Conservation (phyloP, 495 filamentous ascomycete genomes). For the Jackrogersella multiformis region DNA sequence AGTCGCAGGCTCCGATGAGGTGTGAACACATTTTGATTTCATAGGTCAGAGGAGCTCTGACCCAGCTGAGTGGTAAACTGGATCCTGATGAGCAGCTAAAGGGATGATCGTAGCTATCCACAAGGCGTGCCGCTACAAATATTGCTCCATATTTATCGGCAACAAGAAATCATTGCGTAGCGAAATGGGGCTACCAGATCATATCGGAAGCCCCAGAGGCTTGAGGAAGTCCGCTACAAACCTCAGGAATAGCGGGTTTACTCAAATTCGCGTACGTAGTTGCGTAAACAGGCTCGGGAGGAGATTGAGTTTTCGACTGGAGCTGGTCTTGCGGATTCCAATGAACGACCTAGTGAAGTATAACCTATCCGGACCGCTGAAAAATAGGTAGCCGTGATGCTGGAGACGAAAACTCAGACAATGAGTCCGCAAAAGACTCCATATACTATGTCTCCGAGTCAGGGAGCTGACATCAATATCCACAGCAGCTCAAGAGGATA, state of each 20-base stretch:
- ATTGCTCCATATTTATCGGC: neutral
- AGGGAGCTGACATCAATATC: neutral
- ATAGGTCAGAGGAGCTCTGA: slow-evolving; percentile 7
- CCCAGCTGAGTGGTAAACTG: slow-evolving; percentile 10
- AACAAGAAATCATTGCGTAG: slow-evolving; percentile 4
- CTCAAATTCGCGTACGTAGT: neutral
- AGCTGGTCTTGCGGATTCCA: slow-evolving; percentile 7
- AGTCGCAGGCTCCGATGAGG: neutral
- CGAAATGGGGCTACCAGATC: neutral
- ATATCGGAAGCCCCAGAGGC: neutral
- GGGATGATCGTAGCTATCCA: neutral
- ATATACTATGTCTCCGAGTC: slow-evolving; percentile 15
- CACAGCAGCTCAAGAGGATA: slow-evolving; percentile 10
- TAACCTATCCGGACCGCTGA: neutral
- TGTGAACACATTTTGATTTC: neutral
- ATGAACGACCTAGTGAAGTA: slow-evolving; percentile 1
- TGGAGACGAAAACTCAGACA: slow-evolving; percentile 16
- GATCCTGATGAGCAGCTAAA: slow-evolving; percentile 5
- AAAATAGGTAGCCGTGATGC: neutral
- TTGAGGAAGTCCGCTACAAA: neutral
- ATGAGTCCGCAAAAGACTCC: neutral
- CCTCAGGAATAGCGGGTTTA: neutral
- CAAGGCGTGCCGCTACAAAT: neutral
- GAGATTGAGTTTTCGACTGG: slow-evolving; percentile 12
- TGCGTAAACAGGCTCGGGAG: neutral